Evolutionary conservation across 495 filamentous ascomycete species (phyloP).

Genomic region (Aspergillus asperescens): DNA sequence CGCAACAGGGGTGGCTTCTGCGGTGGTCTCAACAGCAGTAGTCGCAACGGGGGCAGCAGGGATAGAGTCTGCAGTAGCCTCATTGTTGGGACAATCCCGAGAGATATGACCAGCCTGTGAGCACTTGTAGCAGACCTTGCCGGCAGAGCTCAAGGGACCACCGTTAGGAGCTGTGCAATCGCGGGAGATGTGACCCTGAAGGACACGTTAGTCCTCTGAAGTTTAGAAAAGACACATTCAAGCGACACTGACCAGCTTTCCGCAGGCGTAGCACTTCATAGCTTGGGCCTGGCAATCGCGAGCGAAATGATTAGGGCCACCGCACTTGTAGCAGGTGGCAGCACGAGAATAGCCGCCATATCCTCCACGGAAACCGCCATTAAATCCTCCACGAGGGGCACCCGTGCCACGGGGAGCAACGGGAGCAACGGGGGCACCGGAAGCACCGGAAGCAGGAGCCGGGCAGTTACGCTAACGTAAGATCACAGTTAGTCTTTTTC

Average conservation of each 20-base stretch:
- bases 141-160: constrained; percentile 87
- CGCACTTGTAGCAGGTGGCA: constrained; percentile 99
- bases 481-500: not conserved
- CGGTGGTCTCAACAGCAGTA: constrained; percentile 24
- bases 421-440: no score
- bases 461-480: constrained; percentile 71
- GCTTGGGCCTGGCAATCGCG: constrained; percentile 98
- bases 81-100: constrained; percentile 71
- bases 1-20: constrained; percentile 27
- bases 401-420: constrained; percentile 60
- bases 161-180: constrained; percentile 98
- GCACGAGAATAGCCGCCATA: constrained; percentile 65
- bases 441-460: constrained; percentile 52
- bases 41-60: constrained; percentile 34
- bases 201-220: not conserved
- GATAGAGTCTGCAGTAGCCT: constrained; percentile 42
- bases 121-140: constrained; percentile 98
- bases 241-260: constrained; percentile 61
- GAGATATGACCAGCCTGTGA: constrained; percentile 94
- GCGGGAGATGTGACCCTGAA: constrained; percentile 83
- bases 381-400: constrained; percentile 64
- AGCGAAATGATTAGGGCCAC: constrained; percentile 97
- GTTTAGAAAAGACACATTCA: not conserved
- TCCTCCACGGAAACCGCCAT: constrained; percentile 63
- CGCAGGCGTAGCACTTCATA: constrained; percentile 99